Evolutionary conservation across 1,284 basidiomycete species (phyloP), one percentile per base, ranked within the genome.

Genomic region (Inonotus obliquus): DNA sequence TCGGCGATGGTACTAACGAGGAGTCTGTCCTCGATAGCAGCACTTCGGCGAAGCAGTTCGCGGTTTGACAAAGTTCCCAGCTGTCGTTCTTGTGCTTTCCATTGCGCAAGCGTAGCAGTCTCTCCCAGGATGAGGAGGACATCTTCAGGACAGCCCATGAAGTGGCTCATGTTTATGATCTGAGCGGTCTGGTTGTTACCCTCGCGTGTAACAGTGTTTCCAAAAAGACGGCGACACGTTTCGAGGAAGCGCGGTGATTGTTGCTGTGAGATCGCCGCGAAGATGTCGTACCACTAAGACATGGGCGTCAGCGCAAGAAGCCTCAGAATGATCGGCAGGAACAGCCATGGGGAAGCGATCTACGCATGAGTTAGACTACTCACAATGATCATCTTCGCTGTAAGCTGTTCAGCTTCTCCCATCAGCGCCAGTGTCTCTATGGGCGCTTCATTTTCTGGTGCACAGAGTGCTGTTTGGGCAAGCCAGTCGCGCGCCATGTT

Each of bases 101-200:
- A 92, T 66, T 85, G 81, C 11, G 87, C 83, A n/a, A 94, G 79
- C 1, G 81, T 80, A 11, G 86, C 84, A 14, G 84, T 81, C 70
- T 92, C 89, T 19, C 85, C 89, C 57, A 92, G 80, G 29, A 85
- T 87, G 59, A 92, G 81, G 67, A 92, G 74, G 25, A 86, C 84
- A 65, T 83, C 83, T 69, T 91, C 86, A 2, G 89, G 85, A 74
- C 89, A 91, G 23, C 89, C 90, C 38, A 82, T 85, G 63, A 91
- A 73, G 54, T 73, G 71, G 65, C 87, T 86, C 81, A 91, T 86
- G 65, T 29, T 67, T 67, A 57, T 66, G 62, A 29, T 64, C 67
- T 58, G 64, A 59, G 58, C 57, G 61, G 63, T 72, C 68, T 69
- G 75, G 76, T 69, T 13, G 17, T 19, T 41, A 21, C 19, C 23